Evolutionary conservation across 148 eudicot genomes (phyloP), one percentile per base, ranked within the genome.

Genomic region (Rhododendron mucronatum): DNA sequence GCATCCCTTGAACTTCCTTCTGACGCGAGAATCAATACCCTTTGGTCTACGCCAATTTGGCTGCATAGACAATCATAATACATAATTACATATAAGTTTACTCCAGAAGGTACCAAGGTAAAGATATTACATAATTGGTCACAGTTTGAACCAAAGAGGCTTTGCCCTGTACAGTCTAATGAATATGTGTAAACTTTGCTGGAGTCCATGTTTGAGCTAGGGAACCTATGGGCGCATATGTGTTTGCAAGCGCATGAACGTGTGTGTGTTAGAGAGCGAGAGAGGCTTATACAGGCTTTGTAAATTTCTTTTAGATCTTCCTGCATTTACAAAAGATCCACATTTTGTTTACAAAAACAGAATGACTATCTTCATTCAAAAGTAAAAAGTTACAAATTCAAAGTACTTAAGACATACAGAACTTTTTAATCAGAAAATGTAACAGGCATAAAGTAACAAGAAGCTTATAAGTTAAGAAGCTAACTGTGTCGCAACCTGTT

Each of bases 31-130:
- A 37, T 92, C 94, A 85, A 92, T 92, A 90, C 91, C 92, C 92
- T 92, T 91, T 2, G 94, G 94, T 75, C 93, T 88, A 61, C 94
- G 94, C 94, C 94, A 92, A 90, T 45, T 92, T 48, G 89, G 41
- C 94, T 90, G 91, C 44, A 65, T 0, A 28, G 0, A 71, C 3
- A 30, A 33, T 50, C 9, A 12, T 5, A 11, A 71, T 20, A 8
- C n/a, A 51, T 5, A 15, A 16, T 53, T 28, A 18, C n/a, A 80
- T 5, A 51, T 15, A 14, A 28, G 81, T 2, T 23, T n/a, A 63
- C 3, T 63, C 30, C 13, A 63, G 14, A 63, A 63, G 8, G 8
- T 20, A 16, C 5, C n/a, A 23, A 63, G 28, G 55, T 12, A 51
- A 10, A 2, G 55, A 51, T 51, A 51, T 61, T 63, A 6, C 20